Base-by-base conservation (phyloP, 139 green algal species). In the Klebsormidium nitens region DNA sequence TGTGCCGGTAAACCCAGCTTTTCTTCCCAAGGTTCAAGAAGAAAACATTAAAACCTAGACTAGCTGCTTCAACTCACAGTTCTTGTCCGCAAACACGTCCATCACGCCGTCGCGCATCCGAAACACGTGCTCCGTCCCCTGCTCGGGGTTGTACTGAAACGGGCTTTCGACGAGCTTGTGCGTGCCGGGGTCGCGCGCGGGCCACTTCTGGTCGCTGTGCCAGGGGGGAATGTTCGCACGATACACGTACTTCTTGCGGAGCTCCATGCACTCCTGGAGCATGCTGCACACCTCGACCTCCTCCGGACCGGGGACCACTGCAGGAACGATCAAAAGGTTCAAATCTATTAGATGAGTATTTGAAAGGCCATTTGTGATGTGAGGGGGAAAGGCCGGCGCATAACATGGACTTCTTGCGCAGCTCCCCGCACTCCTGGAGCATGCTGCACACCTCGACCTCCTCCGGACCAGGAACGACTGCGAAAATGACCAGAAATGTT, bases 381-480 rank as follows among this genome's bases (percentile, higher is more conserved):
- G n/a, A n/a, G n/a, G n/a, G n/a, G n/a, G n/a, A n/a, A n/a, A n/a
- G n/a, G n/a, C n/a, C n/a, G n/a, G n/a, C n/a, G n/a, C n/a, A n/a
- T n/a, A 95, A 98, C 26, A 97, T 80, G 87, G 91, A 98, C 70
- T 91, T 91, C 29, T 75, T 36, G 63, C 93, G 70, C 76, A 96
- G 60, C 59, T 91, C 82, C 42, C 96, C 67, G 64, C 80, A 89
- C 78, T 96, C 82, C 60, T 89, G 64, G n/a, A 98, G 74, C 80
- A 94, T 87, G 1, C 77, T 60, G 65, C 89, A 95, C 44, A 93
- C 85, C 44, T 92, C 88, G 73, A 93, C 88, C 40, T 93, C 88
- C 74, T 92, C 86, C n/a, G n/a, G n/a, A n/a, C n/a, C n/a, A n/a
- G n/a, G n/a, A n/a, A n/a, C n/a, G n/a, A n/a, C n/a, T n/a, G n/a